phyloP scores from a whole-genome alignment of 2,329 filamentous ascomycete genomes.

The Pseudogymnoascus sp. region DNA sequence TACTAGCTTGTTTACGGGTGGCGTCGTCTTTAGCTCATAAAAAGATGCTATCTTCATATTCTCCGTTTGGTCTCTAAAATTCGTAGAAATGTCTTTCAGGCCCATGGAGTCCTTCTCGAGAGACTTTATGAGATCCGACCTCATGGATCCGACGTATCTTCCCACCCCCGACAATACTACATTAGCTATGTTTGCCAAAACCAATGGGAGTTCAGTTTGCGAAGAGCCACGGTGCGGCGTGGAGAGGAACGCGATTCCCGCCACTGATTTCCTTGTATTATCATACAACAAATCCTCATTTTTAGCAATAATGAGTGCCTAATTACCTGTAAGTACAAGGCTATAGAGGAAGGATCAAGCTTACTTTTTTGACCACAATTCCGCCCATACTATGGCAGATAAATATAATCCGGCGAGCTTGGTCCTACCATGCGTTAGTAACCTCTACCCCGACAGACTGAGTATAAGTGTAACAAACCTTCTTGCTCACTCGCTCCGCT shows the following conservation, averaged over 20 bases:
- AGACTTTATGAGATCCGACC: conserved; percentile 15
- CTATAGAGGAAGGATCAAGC: neutral
- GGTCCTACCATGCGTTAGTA: neutral
- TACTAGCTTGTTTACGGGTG: neutral
- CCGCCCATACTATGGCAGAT: conserved; percentile 20
- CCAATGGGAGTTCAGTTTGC: conserved; percentile 13
- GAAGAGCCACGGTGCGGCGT: conserved; percentile 14
- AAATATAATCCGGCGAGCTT: conserved; percentile 17
- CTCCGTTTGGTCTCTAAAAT: conserved; percentile 19
- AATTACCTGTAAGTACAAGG: neutral
- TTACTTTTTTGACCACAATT: conserved; percentile 19
- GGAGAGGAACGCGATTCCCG: conserved; percentile 13
- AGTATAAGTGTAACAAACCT: neutral
- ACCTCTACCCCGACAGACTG: neutral
- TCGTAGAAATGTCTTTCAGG: conserved; percentile 15
- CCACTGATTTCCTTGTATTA: neutral
- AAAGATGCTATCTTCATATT: conserved; percentile 20
- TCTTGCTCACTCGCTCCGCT: neutral
- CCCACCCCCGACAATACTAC: neutral
- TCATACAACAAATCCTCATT: neutral
- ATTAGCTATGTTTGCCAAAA: conserved; percentile 1
- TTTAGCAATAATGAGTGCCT: conserved; percentile 17
- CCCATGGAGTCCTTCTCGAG: conserved; percentile 15
- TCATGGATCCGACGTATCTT: neutral
- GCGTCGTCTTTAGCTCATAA: conserved; percentile 15